A percentile compares a stretch with the other conserved stretches of the same genome.
phyloP scores from a whole-genome alignment of 2,329 filamentous ascomycete genomes.

The Claviceps paspali region DNA sequence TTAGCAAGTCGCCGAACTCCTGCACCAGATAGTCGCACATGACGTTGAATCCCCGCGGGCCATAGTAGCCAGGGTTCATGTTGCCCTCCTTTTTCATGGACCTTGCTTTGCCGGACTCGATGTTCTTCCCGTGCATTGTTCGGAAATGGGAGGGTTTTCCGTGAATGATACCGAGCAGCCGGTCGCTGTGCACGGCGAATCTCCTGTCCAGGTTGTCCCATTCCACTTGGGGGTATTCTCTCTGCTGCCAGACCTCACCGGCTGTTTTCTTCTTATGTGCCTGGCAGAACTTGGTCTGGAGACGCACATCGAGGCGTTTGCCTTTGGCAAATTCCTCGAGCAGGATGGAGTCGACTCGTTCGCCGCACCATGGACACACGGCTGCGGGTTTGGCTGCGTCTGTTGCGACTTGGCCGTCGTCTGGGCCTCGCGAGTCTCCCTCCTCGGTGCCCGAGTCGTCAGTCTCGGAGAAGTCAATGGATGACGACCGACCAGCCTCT shows the following conservation, averaged over 20 bases:
- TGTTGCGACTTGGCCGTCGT: conserved; percentile 4
- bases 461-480: conserved; percentile 3
- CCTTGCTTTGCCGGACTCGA: conserved; percentile 42
- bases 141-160: conserved; percentile 47
- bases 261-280: conserved; percentile 44
- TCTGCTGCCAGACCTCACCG: conserved; percentile 27
- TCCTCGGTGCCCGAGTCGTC: conserved; percentile 1
- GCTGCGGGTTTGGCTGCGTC: conserved; percentile 10
- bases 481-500: neutral
- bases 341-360: conserved; percentile 36
- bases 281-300: conserved; percentile 49
- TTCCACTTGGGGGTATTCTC: conserved; percentile 54
- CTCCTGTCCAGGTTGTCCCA: conserved; percentile 49
- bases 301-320: conserved; percentile 35
- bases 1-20: conserved; percentile 43
- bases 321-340: conserved; percentile 37
- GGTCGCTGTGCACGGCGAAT: conserved; percentile 37
- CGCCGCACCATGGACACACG: conserved; percentile 53
- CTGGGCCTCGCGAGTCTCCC: neutral
- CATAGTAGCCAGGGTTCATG: conserved; percentile 70
- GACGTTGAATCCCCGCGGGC: conserved; percentile 51
- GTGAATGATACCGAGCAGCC: conserved; percentile 44
- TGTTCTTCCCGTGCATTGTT: conserved; percentile 34
- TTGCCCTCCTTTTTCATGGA: conserved; percentile 43
- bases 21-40: conserved; percentile 57